These are phyloP conservation scores for Alternaria brassicicola DNA, from an alignment of 2,329 filamentous ascomycete genomes.

Conservation along the genomic window DNA sequence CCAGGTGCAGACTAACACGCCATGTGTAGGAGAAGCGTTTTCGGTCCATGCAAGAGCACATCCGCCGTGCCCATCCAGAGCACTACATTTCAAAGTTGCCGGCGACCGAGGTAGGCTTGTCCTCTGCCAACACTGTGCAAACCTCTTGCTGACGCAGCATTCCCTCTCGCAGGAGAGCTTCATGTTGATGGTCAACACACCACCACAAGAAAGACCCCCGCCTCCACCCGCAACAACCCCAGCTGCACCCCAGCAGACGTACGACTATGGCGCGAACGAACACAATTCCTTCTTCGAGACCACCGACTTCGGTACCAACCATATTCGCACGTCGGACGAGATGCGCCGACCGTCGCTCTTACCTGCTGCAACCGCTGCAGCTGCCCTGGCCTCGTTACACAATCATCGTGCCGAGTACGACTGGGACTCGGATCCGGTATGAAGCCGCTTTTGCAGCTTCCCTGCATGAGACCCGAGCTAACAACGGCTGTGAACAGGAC, in stretches of 20 bases:
- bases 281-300: conserved; percentile 72
- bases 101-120: conserved; percentile 70
- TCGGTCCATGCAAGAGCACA: conserved; percentile 99
- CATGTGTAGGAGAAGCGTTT: conserved; percentile 82
- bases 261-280: conserved; percentile 60
- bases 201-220: conserved; percentile 72
- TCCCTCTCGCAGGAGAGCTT: conserved; percentile 74
- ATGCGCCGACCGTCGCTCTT: conserved; percentile 67
- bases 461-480: conserved; percentile 21
- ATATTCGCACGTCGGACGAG: conserved; percentile 73
- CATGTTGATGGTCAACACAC: conserved; percentile 90
- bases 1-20: conserved; percentile 35
- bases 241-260: conserved; percentile 37
- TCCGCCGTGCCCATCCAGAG: conserved; percentile 93
- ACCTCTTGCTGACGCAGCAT: conserved; percentile 7
- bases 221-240: conserved; percentile 52
- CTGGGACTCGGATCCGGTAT: conserved; percentile 49
- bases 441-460: conserved; percentile 19
- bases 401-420: conserved; percentile 74
- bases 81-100: conserved; percentile 98
- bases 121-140: background rate
- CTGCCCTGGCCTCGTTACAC: conserved; percentile 84
- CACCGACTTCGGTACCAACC: conserved; percentile 69
- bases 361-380: conserved; percentile 78
- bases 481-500: conserved; percentile 39